Evolutionary conservation across 1,284 basidiomycete genomes (phyloP), one percentile per base, ranked within the genome.

Genomic region (Austroboletus niveus): DNA sequence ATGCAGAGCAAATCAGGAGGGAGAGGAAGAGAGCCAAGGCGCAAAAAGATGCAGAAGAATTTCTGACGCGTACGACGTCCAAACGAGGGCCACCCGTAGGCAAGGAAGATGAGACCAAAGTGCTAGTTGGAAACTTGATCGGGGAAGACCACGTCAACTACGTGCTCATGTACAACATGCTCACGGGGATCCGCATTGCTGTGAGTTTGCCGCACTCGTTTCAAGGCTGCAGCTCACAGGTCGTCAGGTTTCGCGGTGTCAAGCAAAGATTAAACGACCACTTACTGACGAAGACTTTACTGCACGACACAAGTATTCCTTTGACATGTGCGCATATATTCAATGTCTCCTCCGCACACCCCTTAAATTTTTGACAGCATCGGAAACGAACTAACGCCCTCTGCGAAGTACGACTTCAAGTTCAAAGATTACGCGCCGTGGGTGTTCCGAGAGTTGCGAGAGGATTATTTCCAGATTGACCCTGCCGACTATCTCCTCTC

Each of bases 91-190:
- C 63, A 7, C 61, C 62, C 1, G 1, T 62, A 2, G 49, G 60
- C 55, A 60, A 62, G 58, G 65, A 69, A 39, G 73, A 76, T 17
- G 76, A 79, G 15, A 75, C 81, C 44, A 74, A 75, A 49, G 89
- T 89, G 11, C 73, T 97, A 11, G 92, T 98, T 0, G 96, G 96
- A 9, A 98, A 98, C 69, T 72, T 98, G 60, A 98, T 99, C 57
- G 92, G 92, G 36, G 95, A 98, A 69, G 96, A 87, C 60, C 96
- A 99, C 72, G 94, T 89, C 70, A 99, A 99, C 75, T 99, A 98
- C 63, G 92, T 98, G 54, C 76, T 99, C 65, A 98, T 98, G 96
- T 99, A 98, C 77, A 98, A 99, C 76, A 99, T 99, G 96, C 79
- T 99, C 62, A 99, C 96, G 4, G 96, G 96, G 6, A 98, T 99